Base-by-base conservation (phyloP, 2,329 filamentous ascomycete genomes). In the Fusarium continuum region DNA sequence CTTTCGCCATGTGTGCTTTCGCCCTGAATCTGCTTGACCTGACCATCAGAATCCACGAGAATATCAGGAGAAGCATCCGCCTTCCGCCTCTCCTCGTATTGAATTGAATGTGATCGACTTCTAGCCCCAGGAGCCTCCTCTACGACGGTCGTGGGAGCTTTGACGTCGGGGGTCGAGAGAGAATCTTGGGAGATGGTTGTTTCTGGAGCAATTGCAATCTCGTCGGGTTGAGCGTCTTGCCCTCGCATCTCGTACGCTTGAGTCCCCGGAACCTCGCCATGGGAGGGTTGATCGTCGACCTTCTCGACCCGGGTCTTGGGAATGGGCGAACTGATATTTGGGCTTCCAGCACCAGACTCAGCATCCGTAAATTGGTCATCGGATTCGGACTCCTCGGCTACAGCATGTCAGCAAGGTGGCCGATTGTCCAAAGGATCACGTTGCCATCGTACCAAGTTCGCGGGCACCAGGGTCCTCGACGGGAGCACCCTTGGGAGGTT, bases 311-410 rank as follows among this genome's bases (percentile, higher is more conserved):
- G 77, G 20, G 84, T 86, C 61, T 78, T 82, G n/a, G 85, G 86
- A 49, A 87, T 82, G 17, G 85, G 83, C 13, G 83, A 84, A 60
- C 72, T 75, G 34, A 74, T 70, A 6, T 74, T 76, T 8, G 76
- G 79, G 72, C 75, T 83, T 65, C 69, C 75, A 55, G 72, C 79
- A 52, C 75, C 82, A 28, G 86, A 88, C 50, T 84, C 84, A 28
- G 88, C 87, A 72, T 90, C 88, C 45, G 85, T 89, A 74, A 88
- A 90, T 76, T 90, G 88, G 66, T 90, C 88, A 39, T 90, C 88
- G 23, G 86, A 88, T 61, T 89, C 88, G 43, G 87, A 88, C 25
- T 79, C 80, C 57, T 84, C 83, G 76, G 73, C 75, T 75, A 36
- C 19, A 20, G 29, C 26, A 47, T 46, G 67, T 77, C 62, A 77